Percentiles rank a stretch among this genome's conserved stretches.
Evolutionary conservation across 352 stramenopile genomes (phyloP).

Genomic region (Phytophthora capsici): DNA sequence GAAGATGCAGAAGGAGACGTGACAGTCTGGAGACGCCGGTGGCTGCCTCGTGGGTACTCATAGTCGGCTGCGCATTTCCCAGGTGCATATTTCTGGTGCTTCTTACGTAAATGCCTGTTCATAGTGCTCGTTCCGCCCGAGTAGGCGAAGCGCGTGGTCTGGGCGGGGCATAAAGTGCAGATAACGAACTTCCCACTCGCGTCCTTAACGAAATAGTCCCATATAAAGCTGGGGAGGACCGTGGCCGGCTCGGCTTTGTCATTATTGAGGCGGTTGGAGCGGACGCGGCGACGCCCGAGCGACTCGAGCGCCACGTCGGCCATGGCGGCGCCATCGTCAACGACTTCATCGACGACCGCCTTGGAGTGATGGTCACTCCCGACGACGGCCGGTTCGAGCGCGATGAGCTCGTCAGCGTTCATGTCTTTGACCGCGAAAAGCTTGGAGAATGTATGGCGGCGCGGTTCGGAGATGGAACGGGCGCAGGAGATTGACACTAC

Average conservation of each 20-base stretch:
- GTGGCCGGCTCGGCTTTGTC: slow-evolving; percentile 70
- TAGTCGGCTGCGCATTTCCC: slow-evolving; percentile 81
- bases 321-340: not conserved
- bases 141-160: slow-evolving; percentile 80
- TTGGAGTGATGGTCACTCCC: slow-evolving; percentile 25
- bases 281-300: slow-evolving; percentile 17
- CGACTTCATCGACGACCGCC: not conserved
- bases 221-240: slow-evolving; percentile 84
- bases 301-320: not conserved
- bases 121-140: slow-evolving; percentile 85
- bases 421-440: slow-evolving; percentile 27
- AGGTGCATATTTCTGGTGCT: slow-evolving; percentile 81
- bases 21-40: slow-evolving; percentile 13
- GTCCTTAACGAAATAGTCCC: slow-evolving; percentile 87
- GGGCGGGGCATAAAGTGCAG: slow-evolving; percentile 72
- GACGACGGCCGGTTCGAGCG: slow-evolving; percentile 21
- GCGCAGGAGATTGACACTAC: too few relatives aligned
- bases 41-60: slow-evolving; percentile 45
- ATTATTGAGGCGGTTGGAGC: slow-evolving; percentile 29
- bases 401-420: slow-evolving; percentile 14
- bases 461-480: slow-evolving; percentile 14
- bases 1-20: slow-evolving; percentile 11
- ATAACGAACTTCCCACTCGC: slow-evolving; percentile 79
- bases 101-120: slow-evolving; percentile 84
- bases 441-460: slow-evolving; percentile 30